Evolutionary conservation across 495 filamentous ascomycete genomes (phyloP).

Genomic region (Aspergillus funiculosus): DNA sequence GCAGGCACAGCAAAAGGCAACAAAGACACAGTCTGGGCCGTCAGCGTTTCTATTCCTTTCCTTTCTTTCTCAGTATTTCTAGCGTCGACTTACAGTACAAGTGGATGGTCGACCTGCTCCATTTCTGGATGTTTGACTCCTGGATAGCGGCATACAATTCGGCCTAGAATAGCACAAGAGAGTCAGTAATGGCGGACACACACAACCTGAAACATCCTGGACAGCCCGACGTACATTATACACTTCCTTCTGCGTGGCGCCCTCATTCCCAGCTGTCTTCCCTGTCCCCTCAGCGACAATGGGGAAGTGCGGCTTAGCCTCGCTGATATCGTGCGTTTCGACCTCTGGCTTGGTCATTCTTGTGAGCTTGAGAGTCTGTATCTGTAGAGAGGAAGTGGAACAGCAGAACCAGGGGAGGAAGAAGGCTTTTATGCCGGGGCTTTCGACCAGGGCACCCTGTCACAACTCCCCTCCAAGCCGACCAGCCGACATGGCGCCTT

Average conservation of each 20-base stretch:
- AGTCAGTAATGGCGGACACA: neutral
- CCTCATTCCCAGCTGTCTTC: slow-evolving; percentile 29
- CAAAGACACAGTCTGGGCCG: slow-evolving; percentile 24
- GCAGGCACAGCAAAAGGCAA: slow-evolving; percentile 40
- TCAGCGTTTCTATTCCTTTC: no score
- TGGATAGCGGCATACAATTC: slow-evolving; percentile 53
- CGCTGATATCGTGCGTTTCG: no score
- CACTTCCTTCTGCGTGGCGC: slow-evolving; percentile 42
- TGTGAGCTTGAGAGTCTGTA: neutral
- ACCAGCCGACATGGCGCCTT: no score
- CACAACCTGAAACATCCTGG: no score
- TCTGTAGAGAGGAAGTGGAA: no score
- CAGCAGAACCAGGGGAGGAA: no score
- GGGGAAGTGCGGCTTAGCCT: neutral
- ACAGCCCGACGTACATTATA: slow-evolving; percentile 32
- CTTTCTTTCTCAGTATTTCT: no score
- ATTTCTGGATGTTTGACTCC: slow-evolving; percentile 49
- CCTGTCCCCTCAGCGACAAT: slow-evolving; percentile 11
- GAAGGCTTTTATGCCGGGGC: no score
- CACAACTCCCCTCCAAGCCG: no score
- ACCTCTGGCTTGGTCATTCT: neutral
- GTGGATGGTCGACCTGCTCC: slow-evolving; percentile 50
- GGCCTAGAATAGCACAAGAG: slow-evolving; percentile 32
- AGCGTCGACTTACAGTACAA: slow-evolving; percentile 51
- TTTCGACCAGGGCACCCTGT: no score